Evolutionary conservation across 2,329 filamentous ascomycete species (phyloP).

Genomic region (Sclerotinia glacialis): DNA sequence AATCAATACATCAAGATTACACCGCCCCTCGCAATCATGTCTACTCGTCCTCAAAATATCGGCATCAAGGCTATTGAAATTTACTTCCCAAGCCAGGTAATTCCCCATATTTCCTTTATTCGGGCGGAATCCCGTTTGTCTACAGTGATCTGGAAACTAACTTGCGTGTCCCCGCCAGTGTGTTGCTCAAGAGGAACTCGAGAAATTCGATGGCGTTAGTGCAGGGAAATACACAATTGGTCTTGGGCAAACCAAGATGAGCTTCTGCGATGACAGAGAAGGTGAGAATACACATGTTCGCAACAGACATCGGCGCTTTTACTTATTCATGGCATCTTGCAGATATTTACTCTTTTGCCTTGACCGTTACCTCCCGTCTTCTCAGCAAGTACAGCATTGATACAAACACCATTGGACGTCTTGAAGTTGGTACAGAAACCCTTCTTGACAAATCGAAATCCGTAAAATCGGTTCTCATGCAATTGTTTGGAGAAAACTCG

Average conservation of each 20-base stretch:
- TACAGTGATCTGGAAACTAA: conserved; percentile 18
- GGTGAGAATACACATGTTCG: conserved; percentile 48
- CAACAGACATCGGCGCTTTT: conserved; percentile 13
- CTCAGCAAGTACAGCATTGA: conserved; percentile 83
- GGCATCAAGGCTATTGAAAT: conserved; percentile 92
- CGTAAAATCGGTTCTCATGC: conserved; percentile 85
- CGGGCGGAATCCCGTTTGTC: not conserved
- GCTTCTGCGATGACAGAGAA: conserved; percentile 87
- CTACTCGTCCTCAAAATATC: conserved; percentile 77
- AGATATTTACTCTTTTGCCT: conserved; percentile 86
- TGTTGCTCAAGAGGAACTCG: conserved; percentile 78
- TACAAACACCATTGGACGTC: conserved; percentile 70
- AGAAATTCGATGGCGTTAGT: conserved; percentile 82
- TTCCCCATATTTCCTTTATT: conserved; percentile 37
- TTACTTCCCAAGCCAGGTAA: conserved; percentile 82
- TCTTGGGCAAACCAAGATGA: conserved; percentile 88
- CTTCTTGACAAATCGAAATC: conserved; percentile 88
- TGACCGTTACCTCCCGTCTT: conserved; percentile 75
- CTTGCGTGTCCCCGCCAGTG: conserved; percentile 53
- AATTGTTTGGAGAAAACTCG: conserved; percentile 79
- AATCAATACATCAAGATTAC: conserved; percentile 22
- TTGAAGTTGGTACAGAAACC: conserved; percentile 85
- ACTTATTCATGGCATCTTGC: conserved; percentile 9
- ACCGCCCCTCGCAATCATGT: conserved; percentile 52
- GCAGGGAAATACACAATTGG: conserved; percentile 87